Evolutionary conservation across 2,329 filamentous ascomycete species (phyloP).

Genomic region (Penicillium vulpinum): DNA sequence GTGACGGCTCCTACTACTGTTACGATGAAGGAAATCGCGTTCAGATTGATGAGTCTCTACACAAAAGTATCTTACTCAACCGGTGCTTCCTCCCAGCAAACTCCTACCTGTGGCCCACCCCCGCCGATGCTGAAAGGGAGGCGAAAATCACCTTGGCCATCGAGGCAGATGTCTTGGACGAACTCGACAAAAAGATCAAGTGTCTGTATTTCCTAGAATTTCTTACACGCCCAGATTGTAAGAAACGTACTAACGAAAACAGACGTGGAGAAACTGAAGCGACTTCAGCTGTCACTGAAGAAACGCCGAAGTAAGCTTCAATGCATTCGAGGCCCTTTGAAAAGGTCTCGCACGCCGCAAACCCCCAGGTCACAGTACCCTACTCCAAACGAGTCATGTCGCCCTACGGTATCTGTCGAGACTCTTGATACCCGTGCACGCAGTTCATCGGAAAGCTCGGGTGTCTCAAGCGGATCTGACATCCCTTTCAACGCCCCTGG

Average conservation of each 20-base stretch:
- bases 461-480: not conserved
- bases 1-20: not conserved
- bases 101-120: not conserved
- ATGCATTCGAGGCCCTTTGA: not conserved
- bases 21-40: not conserved
- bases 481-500: not conserved
- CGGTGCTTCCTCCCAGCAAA: not conserved
- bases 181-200: not conserved
- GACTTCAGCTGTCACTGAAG: conserved; percentile 6
- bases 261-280: conserved; percentile 6
- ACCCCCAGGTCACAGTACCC: not conserved
- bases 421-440: not conserved
- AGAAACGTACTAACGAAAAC: not conserved
- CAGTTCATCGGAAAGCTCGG: conserved; percentile 1
- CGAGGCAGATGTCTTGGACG: not conserved
- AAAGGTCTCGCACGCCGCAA: not conserved
- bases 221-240: not conserved
- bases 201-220: not conserved
- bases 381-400: not conserved
- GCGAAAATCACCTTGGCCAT: not conserved
- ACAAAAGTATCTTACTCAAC: not conserved
- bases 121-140: not conserved
- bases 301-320: not conserved
- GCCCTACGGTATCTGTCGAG: not conserved
- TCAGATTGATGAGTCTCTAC: conserved; percentile 2